A percentile compares a stretch with the other conserved stretches of the same genome.
phyloP scores from a whole-genome alignment of 1,284 basidiomycete genomes.

The Cutaneotrichosporon mucoides region DNA sequence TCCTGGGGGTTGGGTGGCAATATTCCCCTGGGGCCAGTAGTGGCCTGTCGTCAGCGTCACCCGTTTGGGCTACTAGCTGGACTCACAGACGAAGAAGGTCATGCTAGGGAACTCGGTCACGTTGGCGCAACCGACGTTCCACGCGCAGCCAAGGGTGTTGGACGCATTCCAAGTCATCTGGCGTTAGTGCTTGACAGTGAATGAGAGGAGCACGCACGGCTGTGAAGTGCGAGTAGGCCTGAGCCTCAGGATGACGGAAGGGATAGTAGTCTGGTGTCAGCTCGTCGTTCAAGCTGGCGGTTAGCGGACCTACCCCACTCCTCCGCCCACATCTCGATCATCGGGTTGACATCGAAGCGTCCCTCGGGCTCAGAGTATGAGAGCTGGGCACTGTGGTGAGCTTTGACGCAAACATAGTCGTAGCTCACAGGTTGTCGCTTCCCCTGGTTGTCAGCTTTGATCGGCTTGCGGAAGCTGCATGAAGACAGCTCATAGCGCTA shows the following conservation, averaged over 20 bases:
- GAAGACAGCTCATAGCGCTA: background rate
- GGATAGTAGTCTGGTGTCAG: conserved; percentile 17
- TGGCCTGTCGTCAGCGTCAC: conserved; percentile 4
- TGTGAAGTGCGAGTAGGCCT: conserved; percentile 17
- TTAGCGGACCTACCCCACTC: conserved; percentile 13
- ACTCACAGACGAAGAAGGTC: conserved; percentile 19
- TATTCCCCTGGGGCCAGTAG: conserved; percentile 19
- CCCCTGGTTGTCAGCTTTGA: conserved; percentile 8
- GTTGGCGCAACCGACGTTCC: conserved; percentile 17
- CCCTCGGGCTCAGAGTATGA: background rate
- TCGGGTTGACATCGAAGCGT: conserved; percentile 15
- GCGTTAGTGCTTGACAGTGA: background rate
- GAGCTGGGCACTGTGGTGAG: conserved; percentile 5
- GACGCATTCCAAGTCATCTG: conserved; percentile 17
- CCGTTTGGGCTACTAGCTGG: background rate
- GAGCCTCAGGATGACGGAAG: conserved; percentile 10
- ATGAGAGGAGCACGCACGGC: conserved; percentile 3
- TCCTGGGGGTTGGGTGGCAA: conserved; percentile 11
- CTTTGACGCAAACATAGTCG: background rate
- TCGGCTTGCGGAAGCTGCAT: background rate
- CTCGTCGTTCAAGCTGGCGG: background rate
- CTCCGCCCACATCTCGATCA: conserved; percentile 18
- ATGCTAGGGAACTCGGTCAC: conserved; percentile 8
- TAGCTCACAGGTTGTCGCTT: conserved; percentile 15
- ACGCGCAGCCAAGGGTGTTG: conserved; percentile 15